Evolutionary conservation across 176 grass and related monocot species (phyloP).

Genomic region (Oryza longistaminata): DNA sequence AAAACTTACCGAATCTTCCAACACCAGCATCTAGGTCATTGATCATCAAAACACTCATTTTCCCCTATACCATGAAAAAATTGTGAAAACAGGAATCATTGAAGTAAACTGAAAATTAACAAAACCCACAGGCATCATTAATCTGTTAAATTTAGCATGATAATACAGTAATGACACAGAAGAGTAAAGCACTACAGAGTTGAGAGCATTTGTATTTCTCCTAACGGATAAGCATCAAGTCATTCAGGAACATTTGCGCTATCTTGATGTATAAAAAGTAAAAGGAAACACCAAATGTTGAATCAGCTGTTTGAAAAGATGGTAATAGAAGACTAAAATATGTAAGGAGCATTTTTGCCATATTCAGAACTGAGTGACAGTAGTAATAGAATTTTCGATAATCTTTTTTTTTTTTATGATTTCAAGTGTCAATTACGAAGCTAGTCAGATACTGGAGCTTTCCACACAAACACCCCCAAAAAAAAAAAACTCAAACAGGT

Average conservation of each 20-base stretch:
- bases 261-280: too few relatives aligned
- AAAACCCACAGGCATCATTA: background rate
- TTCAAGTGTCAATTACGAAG: background rate
- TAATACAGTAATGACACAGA: constrained; percentile 7
- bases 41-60: constrained; percentile 97
- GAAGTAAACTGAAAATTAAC: background rate
- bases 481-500: background rate
- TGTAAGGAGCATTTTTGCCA: too few relatives aligned
- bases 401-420: background rate
- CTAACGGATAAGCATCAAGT: background rate
- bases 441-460: background rate
- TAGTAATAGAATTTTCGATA: too few relatives aligned
- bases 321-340: too few relatives aligned
- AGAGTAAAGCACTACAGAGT: background rate
- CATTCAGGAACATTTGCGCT: constrained; percentile 27
- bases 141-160: constrained; percentile 4
- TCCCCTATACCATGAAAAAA: constrained; percentile 62
- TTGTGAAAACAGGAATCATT: constrained; percentile 36
- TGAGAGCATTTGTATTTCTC: background rate
- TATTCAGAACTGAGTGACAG: too few relatives aligned
- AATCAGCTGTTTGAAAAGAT: too few relatives aligned
- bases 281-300: too few relatives aligned
- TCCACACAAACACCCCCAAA: background rate
- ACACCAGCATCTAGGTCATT: constrained; percentile 98
- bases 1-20: constrained; percentile 86